Conservation (phyloP, 331 rosid species). For the Malus hybrid region DNA sequence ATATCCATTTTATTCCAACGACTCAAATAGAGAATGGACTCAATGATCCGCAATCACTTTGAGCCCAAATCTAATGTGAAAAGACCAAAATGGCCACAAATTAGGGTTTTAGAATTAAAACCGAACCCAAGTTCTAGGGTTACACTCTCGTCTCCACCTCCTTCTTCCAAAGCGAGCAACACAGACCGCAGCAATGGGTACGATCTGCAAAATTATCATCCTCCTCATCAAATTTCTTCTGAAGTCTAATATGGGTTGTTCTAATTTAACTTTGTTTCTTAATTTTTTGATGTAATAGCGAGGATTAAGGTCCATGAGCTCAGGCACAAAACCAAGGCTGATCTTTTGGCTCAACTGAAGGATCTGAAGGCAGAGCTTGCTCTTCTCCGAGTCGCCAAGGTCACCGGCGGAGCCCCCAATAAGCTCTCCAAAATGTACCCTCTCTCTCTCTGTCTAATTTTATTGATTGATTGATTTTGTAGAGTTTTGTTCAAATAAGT, state of each 20-base stretch:
- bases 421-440: slow-evolving; percentile 81
- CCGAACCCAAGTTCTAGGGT: not conserved
- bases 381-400: slow-evolving; percentile 83
- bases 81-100: not conserved
- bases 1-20: not conserved
- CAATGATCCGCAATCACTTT: not conserved
- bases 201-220: not conserved
- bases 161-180: not conserved
- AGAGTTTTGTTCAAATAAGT: not conserved
- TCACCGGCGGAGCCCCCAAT: slow-evolving; percentile 93
- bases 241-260: not conserved
- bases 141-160: not conserved
- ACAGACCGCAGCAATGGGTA: slow-evolving; percentile 12
- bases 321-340: slow-evolving; percentile 58
- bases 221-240: not conserved
- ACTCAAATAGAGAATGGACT: not conserved
- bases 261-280: not conserved
- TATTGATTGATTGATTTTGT: not conserved
- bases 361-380: slow-evolving; percentile 91
- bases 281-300: slow-evolving; percentile 18
- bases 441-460: not conserved
- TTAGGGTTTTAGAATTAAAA: slow-evolving; percentile 18
- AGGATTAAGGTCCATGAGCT: slow-evolving; percentile 86
- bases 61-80: not conserved
- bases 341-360: slow-evolving; percentile 59